These are phyloP conservation scores for Colletotrichum euphorbiae DNA, from an alignment of 2,329 filamentous ascomycete genomes.

Conservation along the genomic window DNA sequence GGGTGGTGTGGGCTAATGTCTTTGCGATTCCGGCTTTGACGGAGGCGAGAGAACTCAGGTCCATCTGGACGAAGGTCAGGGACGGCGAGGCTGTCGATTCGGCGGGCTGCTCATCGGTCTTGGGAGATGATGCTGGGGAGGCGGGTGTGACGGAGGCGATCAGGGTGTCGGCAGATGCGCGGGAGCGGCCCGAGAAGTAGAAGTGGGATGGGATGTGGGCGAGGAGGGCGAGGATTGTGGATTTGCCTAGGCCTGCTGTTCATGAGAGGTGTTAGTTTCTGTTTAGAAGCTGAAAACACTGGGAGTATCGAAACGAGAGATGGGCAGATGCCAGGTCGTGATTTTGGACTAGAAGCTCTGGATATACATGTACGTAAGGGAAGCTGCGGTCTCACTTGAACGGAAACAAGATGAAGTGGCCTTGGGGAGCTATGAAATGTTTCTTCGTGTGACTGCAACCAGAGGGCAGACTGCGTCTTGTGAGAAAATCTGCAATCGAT, in stretches of 20 bases:
- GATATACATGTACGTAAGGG: too few species aligned
- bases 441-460: too few species aligned
- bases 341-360: too few species aligned
- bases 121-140: too few species aligned
- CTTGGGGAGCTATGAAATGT: too few species aligned
- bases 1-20: constrained; percentile 48
- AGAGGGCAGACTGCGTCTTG: too few species aligned
- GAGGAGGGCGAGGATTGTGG: constrained; percentile 27
- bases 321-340: too few species aligned
- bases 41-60: constrained; percentile 62
- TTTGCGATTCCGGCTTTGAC: constrained; percentile 44
- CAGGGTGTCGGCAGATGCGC: constrained; percentile 57
- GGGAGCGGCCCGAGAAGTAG: constrained; percentile 64
- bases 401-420: too few species aligned
- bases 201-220: constrained; percentile 62
- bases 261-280: constrained; percentile 13
- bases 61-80: constrained; percentile 55
- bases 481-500: too few species aligned
- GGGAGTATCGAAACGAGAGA: background rate
- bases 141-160: constrained; percentile 46
- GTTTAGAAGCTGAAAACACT: too few species aligned
- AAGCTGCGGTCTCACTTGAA: too few species aligned
- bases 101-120: too few species aligned
- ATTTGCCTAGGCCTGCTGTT: constrained; percentile 36
- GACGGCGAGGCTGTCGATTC: background rate